Evolutionary conservation across 169 alveolate species (phyloP).

Genomic region (Cryptosporidium baileyi): DNA sequence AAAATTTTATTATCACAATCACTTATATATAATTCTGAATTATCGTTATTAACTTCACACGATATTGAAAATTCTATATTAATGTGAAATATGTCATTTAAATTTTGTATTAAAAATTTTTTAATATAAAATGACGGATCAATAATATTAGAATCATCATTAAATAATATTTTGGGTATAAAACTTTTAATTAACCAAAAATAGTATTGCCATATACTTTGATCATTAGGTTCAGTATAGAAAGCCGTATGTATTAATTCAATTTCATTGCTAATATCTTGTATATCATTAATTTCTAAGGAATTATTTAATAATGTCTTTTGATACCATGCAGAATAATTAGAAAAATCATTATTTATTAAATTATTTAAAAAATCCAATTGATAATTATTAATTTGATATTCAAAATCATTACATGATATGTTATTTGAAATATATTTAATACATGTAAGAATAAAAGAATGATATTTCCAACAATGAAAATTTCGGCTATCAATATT

Average conservation of each 20-base stretch:
- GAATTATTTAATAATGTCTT: conserved; percentile 30
- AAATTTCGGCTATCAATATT: conserved; percentile 68
- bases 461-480: conserved; percentile 71
- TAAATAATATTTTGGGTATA: conserved; percentile 18
- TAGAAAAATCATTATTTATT: conserved; percentile 68
- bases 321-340: conserved; percentile 74
- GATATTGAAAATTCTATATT: conserved; percentile 4
- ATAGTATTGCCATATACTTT: conserved; percentile 73
- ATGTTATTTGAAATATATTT: background rate
- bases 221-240: conserved; percentile 74
- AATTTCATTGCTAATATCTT: conserved; percentile 1
- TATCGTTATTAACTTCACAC: background rate
- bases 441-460: conserved; percentile 33
- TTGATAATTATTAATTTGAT: background rate
- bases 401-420: background rate
- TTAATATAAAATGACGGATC: conserved; percentile 1
- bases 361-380: background rate
- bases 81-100: background rate
- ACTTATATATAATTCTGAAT: background rate
- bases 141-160: background rate
- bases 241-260: conserved; percentile 64
- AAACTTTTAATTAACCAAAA: conserved; percentile 44
- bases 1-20: background rate
- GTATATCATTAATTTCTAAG: background rate
- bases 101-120: background rate